These are phyloP conservation scores for Trichoderma breve DNA, from an alignment of 2,329 filamentous ascomycete genomes.

Conservation along the genomic window DNA sequence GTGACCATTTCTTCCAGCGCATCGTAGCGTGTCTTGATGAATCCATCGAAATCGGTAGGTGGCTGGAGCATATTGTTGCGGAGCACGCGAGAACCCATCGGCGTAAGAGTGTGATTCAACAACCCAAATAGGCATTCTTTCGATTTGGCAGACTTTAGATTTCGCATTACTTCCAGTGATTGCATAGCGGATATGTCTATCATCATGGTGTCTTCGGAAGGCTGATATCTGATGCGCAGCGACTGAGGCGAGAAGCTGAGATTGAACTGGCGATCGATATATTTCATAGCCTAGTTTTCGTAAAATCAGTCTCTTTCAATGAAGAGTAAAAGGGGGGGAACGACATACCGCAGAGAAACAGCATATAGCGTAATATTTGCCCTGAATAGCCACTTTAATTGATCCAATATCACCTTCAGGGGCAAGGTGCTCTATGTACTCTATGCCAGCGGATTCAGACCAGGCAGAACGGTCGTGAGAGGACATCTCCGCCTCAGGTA, in stretches of 20 bases:
- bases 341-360: conserved; percentile 76
- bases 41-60: conserved; percentile 64
- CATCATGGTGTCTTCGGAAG: conserved; percentile 91
- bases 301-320: neutral
- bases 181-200: conserved; percentile 87
- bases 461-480: conserved; percentile 75
- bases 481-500: conserved; percentile 33
- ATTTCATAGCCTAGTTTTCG: conserved; percentile 67
- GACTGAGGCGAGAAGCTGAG: conserved; percentile 74
- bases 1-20: conserved; percentile 78
- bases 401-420: conserved; percentile 77
- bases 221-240: conserved; percentile 80
- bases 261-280: conserved; percentile 68
- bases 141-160: conserved; percentile 72
- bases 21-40: conserved; percentile 72
- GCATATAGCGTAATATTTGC: conserved; percentile 84
- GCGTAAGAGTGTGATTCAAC: conserved; percentile 79
- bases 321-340: neutral
- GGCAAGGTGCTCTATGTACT: conserved; percentile 76
- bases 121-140: conserved; percentile 81
- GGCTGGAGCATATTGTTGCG: conserved; percentile 87
- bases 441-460: conserved; percentile 74
- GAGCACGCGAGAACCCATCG: conserved; percentile 83
- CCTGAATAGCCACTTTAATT: conserved; percentile 73
- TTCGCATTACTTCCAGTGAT: conserved; percentile 87